Percentiles rank a stretch among this genome's conserved stretches.
Evolutionary conservation across 164 flowering plant genomes (phyloP).

Genomic region (Annona squamosa): DNA sequence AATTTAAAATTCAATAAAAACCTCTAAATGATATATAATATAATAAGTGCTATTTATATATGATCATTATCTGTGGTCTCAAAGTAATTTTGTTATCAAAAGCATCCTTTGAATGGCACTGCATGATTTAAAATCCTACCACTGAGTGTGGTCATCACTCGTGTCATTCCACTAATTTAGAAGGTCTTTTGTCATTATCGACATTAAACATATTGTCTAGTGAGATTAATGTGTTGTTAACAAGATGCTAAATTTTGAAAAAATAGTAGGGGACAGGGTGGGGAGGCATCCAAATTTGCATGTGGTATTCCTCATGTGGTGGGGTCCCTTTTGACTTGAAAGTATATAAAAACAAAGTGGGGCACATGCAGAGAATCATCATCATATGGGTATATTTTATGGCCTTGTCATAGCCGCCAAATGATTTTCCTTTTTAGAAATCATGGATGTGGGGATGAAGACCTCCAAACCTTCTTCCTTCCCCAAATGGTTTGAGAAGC

Average conservation of each 20-base stretch:
- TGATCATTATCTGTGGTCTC: no score
- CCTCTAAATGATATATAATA: no score
- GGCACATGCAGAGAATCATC: constrained; percentile 17
- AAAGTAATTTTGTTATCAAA: no score
- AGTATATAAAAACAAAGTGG: constrained; percentile 5
- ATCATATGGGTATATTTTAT: background rate
- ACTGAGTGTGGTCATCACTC: no score
- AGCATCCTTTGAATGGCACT: no score
- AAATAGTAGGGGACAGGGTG: constrained; percentile 9
- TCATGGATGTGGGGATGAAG: constrained; percentile 2
- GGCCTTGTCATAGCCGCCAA: background rate
- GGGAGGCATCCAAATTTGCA: constrained; percentile 19
- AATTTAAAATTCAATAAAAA: background rate
- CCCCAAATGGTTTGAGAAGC: background rate
- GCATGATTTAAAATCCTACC: no score
- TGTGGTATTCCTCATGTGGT: constrained; percentile 17
- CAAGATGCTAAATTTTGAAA: constrained; percentile 1
- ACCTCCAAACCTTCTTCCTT: background rate
- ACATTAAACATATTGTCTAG: constrained; percentile 2
- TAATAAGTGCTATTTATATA: no score
- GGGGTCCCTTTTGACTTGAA: constrained; percentile 5
- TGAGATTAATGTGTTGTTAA: constrained; percentile 6
- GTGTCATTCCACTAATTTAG: background rate
- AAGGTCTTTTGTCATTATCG: background rate
- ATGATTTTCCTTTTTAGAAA: background rate